Evolutionary conservation across 148 eudicot genomes (phyloP).

Genomic region (Chenopodium formosanum): DNA sequence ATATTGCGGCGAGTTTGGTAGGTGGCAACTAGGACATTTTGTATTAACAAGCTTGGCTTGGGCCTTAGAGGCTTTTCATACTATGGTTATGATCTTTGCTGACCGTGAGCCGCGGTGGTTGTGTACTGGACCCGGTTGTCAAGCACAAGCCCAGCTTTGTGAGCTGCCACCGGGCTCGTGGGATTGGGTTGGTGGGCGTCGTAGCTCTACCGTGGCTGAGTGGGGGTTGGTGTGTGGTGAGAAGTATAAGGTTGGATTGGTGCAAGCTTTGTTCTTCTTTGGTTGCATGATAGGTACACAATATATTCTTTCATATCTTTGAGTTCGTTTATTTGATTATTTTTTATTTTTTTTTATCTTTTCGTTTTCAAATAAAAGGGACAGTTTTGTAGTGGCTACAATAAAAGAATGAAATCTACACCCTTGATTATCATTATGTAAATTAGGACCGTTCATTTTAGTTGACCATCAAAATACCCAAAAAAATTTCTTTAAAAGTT

Average conservation of each 20-base stretch:
- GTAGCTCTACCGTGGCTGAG: constrained; percentile 61
- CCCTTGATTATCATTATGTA: too few relatives aligned
- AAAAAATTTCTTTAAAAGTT: too few relatives aligned
- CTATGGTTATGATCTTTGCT: constrained; percentile 93
- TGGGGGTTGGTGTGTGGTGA: constrained; percentile 70
- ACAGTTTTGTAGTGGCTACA: too few relatives aligned
- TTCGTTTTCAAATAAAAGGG: too few relatives aligned
- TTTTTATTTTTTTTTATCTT: not conserved
- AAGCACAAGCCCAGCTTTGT: constrained; percentile 32
- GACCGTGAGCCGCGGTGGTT: constrained; percentile 83
- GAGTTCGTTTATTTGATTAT: not conserved
- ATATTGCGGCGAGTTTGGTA: constrained; percentile 84
- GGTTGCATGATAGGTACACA: constrained; percentile 81
- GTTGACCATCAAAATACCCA: too few relatives aligned
- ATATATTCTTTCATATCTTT: not conserved
- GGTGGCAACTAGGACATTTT: constrained; percentile 75
- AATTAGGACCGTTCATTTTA: too few relatives aligned
- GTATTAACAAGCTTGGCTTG: constrained; percentile 75
- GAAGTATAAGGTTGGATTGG: constrained; percentile 81
- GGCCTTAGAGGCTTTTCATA: constrained; percentile 94
- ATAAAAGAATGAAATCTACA: too few relatives aligned
- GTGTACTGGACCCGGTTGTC: constrained; percentile 38
- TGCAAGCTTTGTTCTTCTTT: constrained; percentile 72
- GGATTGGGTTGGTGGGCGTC: constrained; percentile 60
- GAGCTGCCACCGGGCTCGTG: constrained; percentile 53